Conservation (phyloP, 1,284 basidiomycete species). For the Heterobasidion parviporum region DNA sequence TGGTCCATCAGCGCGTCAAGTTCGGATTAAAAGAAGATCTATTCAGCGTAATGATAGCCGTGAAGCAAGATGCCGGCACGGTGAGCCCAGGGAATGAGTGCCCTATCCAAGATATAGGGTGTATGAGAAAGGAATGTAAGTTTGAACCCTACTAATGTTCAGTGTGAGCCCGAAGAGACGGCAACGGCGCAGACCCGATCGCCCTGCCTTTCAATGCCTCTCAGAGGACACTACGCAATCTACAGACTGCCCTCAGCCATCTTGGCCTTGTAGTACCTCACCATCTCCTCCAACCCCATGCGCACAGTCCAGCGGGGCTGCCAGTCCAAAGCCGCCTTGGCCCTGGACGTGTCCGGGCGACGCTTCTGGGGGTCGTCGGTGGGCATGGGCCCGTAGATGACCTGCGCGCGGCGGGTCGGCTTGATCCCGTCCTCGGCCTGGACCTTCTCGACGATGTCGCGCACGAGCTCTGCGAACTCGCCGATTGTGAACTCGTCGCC, state of each 20-base stretch:
- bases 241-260: constrained; percentile 75
- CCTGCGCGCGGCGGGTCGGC: constrained; percentile 51
- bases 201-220: no score
- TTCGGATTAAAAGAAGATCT: no score
- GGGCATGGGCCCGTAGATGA: constrained; percentile 82
- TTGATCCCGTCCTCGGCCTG: constrained; percentile 73
- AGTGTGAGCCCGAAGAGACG: neutral
- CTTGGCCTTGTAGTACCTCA: constrained; percentile 83
- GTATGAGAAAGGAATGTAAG: neutral
- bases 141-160: neutral
- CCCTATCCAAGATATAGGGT: neutral
- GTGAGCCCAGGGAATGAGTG: neutral
- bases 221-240: neutral
- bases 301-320: constrained; percentile 87
- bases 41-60: neutral
- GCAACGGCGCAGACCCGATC: no score
- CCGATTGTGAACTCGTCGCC: constrained; percentile 92
- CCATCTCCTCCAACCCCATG: constrained; percentile 93
- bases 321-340: constrained; percentile 83
- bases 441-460: constrained; percentile 85
- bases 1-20: no score
- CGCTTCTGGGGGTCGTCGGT: constrained; percentile 93
- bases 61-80: neutral
- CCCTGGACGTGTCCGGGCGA: constrained; percentile 86
- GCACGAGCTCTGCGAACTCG: constrained; percentile 83